Conservation (phyloP, 257 asterid genomes). For the Anisodus tanguticus region DNA sequence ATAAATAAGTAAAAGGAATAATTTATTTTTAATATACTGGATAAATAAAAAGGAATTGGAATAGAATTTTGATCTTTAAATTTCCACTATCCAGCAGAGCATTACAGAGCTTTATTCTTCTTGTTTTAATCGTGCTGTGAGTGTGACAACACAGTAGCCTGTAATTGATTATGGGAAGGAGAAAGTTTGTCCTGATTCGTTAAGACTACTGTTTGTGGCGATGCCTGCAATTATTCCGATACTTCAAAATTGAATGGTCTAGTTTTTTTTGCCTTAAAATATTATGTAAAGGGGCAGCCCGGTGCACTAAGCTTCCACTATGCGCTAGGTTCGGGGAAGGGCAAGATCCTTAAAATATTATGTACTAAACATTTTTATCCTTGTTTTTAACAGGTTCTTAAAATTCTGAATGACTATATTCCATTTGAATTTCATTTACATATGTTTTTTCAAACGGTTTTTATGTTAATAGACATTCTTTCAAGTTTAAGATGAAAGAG, state of each 20-base stretch:
- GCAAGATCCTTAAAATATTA: background rate
- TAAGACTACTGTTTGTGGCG: background rate
- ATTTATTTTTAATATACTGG: too few relatives aligned
- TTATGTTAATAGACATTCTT: background rate
- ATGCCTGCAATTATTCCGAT: conserved; percentile 4
- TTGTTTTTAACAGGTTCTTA: background rate
- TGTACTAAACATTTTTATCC: background rate
- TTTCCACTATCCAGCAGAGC: background rate
- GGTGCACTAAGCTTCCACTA: too few relatives aligned
- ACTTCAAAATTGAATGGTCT: background rate
- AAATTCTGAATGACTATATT: background rate
- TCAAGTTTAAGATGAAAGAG: background rate
- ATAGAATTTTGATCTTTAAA: background rate
- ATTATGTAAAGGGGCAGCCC: too few relatives aligned
- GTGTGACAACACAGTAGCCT: background rate
- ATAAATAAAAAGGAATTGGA: background rate
- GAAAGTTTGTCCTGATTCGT: background rate
- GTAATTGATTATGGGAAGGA: background rate
- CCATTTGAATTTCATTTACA: background rate
- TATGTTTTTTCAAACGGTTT: background rate
- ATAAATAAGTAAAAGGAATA: too few relatives aligned
- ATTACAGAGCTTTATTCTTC: background rate
- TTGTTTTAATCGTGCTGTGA: background rate
- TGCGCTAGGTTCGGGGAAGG: too few relatives aligned
- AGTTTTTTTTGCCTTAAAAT: background rate